Percentiles rank a stretch among this genome's conserved stretches.
Evolutionary conservation across 2,329 filamentous ascomycete species (phyloP).

Genomic region (Talaromyces sp.): DNA sequence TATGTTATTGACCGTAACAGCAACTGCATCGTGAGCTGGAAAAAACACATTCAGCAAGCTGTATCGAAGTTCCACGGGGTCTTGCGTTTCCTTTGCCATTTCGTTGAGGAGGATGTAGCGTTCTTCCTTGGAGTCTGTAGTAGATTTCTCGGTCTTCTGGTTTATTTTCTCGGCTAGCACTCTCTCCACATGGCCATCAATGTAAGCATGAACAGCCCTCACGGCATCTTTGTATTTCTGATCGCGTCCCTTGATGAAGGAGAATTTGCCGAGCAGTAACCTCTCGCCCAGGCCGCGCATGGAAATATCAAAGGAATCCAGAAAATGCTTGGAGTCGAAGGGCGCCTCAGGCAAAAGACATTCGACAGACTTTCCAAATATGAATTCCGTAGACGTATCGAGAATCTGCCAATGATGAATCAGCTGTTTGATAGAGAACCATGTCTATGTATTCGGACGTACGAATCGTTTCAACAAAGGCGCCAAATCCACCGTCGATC

Average conservation of each 20-base stretch:
- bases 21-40: constrained; percentile 51
- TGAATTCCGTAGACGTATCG: constrained; percentile 62
- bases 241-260: not conserved
- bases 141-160: not conserved
- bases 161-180: constrained; percentile 54
- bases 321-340: not conserved
- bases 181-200: constrained; percentile 58
- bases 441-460: not conserved
- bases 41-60: constrained; percentile 49
- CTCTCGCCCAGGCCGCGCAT: not conserved
- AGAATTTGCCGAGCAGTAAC: not conserved
- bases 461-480: constrained; percentile 53
- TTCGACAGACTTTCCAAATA: constrained; percentile 55
- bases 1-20: constrained; percentile 34
- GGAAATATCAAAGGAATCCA: not conserved
- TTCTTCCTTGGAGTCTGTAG: constrained; percentile 39
- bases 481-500: constrained; percentile 25
- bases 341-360: constrained; percentile 24
- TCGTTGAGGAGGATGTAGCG: constrained; percentile 46
- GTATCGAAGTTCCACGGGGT: constrained; percentile 43
- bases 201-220: not conserved
- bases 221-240: not conserved
- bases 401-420: constrained; percentile 60
- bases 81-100: constrained; percentile 39
- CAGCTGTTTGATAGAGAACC: constrained; percentile 56